Conservation (phyloP, 2,329 filamentous ascomycete genomes). For the Raffaelea arxii region DNA sequence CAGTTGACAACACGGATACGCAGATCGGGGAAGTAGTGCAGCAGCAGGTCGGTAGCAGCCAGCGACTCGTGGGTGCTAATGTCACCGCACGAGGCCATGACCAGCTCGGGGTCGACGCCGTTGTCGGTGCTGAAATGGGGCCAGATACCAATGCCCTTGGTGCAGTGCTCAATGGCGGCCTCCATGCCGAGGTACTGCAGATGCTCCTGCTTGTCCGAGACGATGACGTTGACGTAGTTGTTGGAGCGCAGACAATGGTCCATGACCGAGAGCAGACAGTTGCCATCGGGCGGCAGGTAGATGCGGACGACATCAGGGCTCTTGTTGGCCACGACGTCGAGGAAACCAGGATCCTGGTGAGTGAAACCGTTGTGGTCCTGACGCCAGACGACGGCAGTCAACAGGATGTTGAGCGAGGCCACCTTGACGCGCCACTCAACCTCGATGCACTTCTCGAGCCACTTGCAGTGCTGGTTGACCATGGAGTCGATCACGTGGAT, state of each 20-base stretch:
- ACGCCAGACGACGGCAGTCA: conserved; percentile 71
- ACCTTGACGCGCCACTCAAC: conserved; percentile 67
- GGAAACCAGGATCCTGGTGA: conserved; percentile 64
- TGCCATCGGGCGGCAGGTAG: conserved; percentile 71
- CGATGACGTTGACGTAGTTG: conserved; percentile 76
- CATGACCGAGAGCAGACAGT: conserved; percentile 66
- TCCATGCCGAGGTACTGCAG: conserved; percentile 69
- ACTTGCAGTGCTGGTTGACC: conserved; percentile 79
- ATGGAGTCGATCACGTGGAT: conserved; percentile 78
- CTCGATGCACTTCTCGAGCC: conserved; percentile 74
- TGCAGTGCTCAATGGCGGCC: conserved; percentile 63
- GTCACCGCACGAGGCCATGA: conserved; percentile 70
- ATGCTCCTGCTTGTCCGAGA: conserved; percentile 72
- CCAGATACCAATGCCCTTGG: conserved; percentile 72
- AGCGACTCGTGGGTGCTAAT: conserved; percentile 65
- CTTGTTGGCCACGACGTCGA: conserved; percentile 72
- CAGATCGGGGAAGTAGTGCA: conserved; percentile 60
- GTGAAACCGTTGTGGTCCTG: conserved; percentile 82
- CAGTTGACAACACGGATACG: conserved; percentile 74
- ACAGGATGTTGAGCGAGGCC: conserved; percentile 67
- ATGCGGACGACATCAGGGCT: conserved; percentile 71
- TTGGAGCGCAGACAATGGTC: conserved; percentile 63
- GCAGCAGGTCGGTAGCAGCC: conserved; percentile 63
- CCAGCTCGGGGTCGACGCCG: conserved; percentile 58
- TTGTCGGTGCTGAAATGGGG: conserved; percentile 64